Percentiles rank a stretch among this genome's conserved stretches.
These are phyloP conservation scores for Pseudogymnoascus sp. DNA, from an alignment of 2,329 filamentous ascomycete genomes.

Conservation along the genomic window DNA sequence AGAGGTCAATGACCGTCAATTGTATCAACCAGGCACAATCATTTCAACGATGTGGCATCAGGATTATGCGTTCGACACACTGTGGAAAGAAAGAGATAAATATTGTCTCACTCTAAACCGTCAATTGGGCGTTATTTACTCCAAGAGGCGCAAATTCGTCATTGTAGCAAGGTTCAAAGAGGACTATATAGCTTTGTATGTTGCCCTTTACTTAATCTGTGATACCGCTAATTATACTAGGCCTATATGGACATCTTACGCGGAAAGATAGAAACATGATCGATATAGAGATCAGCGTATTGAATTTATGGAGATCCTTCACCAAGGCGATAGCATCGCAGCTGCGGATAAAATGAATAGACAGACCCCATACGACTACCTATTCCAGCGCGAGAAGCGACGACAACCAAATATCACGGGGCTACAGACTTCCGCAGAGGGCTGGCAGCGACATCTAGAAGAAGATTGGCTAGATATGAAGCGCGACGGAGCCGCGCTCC, in stretches of 20 bases:
- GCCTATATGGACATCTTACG: not conserved
- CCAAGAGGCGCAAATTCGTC: not conserved
- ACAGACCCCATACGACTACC: not conserved
- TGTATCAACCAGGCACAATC: not conserved
- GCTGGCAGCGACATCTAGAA: not conserved
- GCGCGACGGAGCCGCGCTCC: not conserved
- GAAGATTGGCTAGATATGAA: not conserved
- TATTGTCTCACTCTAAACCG: not conserved
- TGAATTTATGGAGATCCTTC: not conserved
- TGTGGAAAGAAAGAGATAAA: not conserved
- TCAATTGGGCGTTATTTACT: not conserved
- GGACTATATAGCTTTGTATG: not conserved
- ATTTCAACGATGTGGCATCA: not conserved
- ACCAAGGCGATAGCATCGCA: not conserved
- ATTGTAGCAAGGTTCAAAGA: not conserved
- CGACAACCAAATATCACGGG: not conserved
- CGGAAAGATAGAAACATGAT: not conserved
- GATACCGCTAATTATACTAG: not conserved
- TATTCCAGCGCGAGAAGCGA: not conserved
- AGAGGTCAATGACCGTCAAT: not conserved
- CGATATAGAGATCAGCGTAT: not conserved
- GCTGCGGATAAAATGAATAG: not conserved
- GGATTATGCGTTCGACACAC: not conserved
- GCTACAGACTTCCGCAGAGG: not conserved
- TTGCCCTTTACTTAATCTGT: not conserved